Evolutionary conservation across 2,329 filamentous ascomycete species (phyloP).

Genomic region (Elsinoe fawcettii): DNA sequence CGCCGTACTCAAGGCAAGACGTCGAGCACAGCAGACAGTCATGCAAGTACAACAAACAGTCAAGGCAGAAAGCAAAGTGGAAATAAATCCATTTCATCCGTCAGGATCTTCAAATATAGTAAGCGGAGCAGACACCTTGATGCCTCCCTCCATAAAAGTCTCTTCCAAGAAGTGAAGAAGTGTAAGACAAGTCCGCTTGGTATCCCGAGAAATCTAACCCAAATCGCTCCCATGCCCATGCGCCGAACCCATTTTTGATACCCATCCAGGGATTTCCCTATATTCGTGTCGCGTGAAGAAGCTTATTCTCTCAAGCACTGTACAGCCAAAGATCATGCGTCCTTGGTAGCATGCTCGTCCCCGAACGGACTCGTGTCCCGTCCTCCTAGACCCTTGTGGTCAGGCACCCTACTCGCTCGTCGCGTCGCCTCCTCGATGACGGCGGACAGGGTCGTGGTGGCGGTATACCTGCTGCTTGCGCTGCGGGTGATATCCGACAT

Average conservation of each 20-base stretch:
- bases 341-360: constrained; percentile 22
- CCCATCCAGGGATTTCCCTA: too few species aligned
- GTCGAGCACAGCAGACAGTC: too few species aligned
- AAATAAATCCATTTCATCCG: background rate
- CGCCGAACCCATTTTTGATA: too few species aligned
- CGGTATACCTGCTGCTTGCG: constrained; percentile 11
- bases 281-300: background rate
- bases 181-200: background rate
- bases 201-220: too few species aligned
- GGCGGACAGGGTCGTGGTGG: constrained; percentile 28
- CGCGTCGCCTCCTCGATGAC: constrained; percentile 41
- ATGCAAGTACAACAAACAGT: background rate
- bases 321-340: background rate
- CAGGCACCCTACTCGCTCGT: constrained; percentile 31
- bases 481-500: constrained; percentile 4
- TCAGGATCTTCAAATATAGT: background rate
- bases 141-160: background rate
- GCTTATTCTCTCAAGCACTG: background rate
- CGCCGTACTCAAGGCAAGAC: too few species aligned
- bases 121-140: background rate
- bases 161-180: background rate
- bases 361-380: constrained; percentile 29
- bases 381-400: constrained; percentile 22
- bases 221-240: too few species aligned
- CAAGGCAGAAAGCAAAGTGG: background rate